Evolutionary conservation across 306 rosid genomes (phyloP), one percentile per base, ranked within the genome.

Genomic region (Corylus heterophylla): DNA sequence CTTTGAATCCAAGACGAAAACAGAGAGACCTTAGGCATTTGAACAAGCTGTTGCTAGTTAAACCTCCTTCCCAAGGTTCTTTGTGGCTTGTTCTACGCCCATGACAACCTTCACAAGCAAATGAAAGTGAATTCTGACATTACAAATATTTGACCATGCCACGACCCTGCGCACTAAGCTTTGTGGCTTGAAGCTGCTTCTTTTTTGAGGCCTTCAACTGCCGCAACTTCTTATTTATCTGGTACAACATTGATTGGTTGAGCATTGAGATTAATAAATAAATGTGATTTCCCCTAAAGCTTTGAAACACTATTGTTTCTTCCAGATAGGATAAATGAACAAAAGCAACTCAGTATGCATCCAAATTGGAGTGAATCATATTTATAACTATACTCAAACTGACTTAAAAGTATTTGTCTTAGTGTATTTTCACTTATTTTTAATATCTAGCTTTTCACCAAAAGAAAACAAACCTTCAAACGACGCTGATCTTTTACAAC

Each of bases 141-240:
- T 61, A 94, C 84, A 96, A 81, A 80, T 96, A 96, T 73, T 96
- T 96, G 74, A 88, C 25, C 99, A 96, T 96, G 1, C 97, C 98
- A 49, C 99, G 99, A 72, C 98, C 99, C 86, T 96, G 98, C 44
- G 91, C 98, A 7, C 99, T 96, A 55, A 96, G 84, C 71, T 89
- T 96, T 72, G 97, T 96, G 75, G 99, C 99, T 83, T 96, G 98
- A 73, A 96, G 98, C 84, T 89, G 96, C 89, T 74, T 96, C 89
- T 93, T 96, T 79, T 93, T 93, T 0, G 99, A 98, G 27, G 96
- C 98, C 84, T 94, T 93, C 82, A 96, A 85, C 81, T 96, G 97
- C 89, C 93, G 99, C 83, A 96, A 87, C 86, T 96, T 96, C 87
- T 86, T 93, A 77, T 93, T 96, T 98, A 96, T 96, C 98, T 96